These are phyloP conservation scores for Emergomyces orientalis DNA, from an alignment of 2,329 filamentous ascomycete species.

Conservation along the genomic window DNA sequence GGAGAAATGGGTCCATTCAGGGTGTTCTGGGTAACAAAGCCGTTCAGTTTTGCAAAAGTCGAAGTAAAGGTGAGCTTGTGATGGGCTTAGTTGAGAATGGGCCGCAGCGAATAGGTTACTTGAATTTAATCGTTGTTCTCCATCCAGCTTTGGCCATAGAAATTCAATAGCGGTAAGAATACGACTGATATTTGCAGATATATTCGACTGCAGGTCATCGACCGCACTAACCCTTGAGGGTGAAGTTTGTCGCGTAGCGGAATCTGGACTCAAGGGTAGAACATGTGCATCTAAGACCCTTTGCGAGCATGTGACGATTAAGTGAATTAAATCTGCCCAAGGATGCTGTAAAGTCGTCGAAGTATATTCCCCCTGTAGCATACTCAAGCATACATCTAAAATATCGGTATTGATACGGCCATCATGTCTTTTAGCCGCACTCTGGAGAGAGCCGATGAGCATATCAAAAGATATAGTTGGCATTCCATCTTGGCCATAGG, in stretches of 20 bases:
- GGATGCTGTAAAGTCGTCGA: constrained; percentile 22
- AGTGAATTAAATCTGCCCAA: constrained; percentile 24
- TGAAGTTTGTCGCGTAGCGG: constrained; percentile 19
- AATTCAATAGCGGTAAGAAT: constrained; percentile 30
- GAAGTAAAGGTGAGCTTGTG: constrained; percentile 33
- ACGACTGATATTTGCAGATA: constrained; percentile 30
- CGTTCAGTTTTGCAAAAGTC: constrained; percentile 26
- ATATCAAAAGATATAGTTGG: constrained; percentile 30
- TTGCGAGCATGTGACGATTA: constrained; percentile 30
- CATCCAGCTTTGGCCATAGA: constrained; percentile 30
- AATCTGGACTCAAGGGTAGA: constrained; percentile 15
- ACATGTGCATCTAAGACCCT: constrained; percentile 25
- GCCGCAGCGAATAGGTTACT: constrained; percentile 29
- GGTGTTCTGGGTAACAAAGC: constrained; percentile 27
- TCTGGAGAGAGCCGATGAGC: constrained; percentile 29
- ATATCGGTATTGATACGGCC: constrained; percentile 33
- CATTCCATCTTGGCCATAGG: constrained; percentile 32
- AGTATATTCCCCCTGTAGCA: constrained; percentile 32
- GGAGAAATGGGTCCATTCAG: constrained; percentile 27
- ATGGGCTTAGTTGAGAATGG: constrained; percentile 29
- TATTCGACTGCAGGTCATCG: constrained; percentile 31
- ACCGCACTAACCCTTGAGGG: constrained; percentile 21
- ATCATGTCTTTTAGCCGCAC: constrained; percentile 30
- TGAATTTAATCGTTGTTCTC: constrained; percentile 29
- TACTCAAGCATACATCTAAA: constrained; percentile 33